A percentile compares a stretch with the other conserved stretches of the same genome.
Evolutionary conservation across 106 monocot species (phyloP).

Genomic region (Dioscorea zingiberensis): DNA sequence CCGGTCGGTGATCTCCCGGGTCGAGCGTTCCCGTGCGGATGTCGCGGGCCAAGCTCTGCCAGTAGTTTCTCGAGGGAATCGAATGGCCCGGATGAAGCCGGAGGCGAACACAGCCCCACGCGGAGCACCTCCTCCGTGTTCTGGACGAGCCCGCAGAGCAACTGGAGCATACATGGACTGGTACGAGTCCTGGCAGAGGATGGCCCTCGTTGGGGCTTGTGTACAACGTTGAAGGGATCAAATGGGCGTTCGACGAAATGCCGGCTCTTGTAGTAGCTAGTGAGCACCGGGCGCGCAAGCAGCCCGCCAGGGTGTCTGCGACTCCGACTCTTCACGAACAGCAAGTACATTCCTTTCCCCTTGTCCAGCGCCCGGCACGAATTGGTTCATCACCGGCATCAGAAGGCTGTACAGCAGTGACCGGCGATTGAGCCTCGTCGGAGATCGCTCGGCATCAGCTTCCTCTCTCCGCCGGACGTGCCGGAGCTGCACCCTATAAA

Average conservation of each 20-base stretch:
- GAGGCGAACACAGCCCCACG: slow-evolving; percentile 90
- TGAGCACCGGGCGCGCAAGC: slow-evolving; percentile 72
- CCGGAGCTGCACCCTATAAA: slow-evolving; percentile 45
- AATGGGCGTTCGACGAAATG: slow-evolving; percentile 54
- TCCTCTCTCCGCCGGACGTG: slow-evolving; percentile 82
- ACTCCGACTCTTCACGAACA: slow-evolving; percentile 78
- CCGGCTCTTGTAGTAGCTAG: slow-evolving; percentile 85
- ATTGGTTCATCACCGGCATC: slow-evolving; percentile 68
- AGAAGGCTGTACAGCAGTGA: slow-evolving; percentile 75
- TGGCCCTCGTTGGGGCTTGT: slow-evolving; percentile 81
- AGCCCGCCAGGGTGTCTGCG: slow-evolving; percentile 70
- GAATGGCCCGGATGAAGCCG: slow-evolving; percentile 79
- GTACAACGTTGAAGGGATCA: slow-evolving; percentile 64
- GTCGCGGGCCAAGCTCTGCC: slow-evolving; percentile 61
- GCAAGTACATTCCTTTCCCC: slow-evolving; percentile 83
- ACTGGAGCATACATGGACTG: slow-evolving; percentile 91
- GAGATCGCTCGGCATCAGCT: slow-evolving; percentile 87
- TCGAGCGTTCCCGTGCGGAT: slow-evolving; percentile 49
- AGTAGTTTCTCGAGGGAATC: slow-evolving; percentile 71
- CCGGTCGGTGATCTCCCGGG: slow-evolving; percentile 42
- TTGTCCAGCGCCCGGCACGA: slow-evolving; percentile 64
- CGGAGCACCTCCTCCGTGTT: slow-evolving; percentile 64
- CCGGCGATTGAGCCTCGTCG: slow-evolving; percentile 74
- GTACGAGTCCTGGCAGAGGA: slow-evolving; percentile 70
- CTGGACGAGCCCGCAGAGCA: slow-evolving; percentile 69